Base-by-base conservation (phyloP, 164 flowering plant species). In the Warburgia ugandensis region DNA sequence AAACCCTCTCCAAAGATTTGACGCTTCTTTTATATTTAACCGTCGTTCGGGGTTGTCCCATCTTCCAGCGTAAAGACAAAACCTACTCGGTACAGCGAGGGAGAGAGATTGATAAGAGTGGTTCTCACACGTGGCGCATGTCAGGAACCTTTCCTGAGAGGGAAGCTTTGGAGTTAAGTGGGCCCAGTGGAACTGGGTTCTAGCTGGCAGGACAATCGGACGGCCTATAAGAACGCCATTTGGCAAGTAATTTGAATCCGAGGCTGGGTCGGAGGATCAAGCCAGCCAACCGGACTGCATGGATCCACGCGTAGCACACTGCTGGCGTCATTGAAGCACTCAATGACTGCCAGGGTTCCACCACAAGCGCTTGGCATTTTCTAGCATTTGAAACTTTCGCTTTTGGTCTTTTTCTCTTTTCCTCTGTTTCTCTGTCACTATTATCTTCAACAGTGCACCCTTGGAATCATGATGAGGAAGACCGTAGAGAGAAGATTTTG, bases 1-100 rank as follows among this genome's bases (percentile, higher is more conserved):
- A 39, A 14, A 16, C 19, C 25, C 10, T 11, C 13, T 11, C 23
- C 46, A 4, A 8, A 2, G 51, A 48, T 48, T 48, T 48, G 51
- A 48, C 25, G 51, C 51, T 30, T 45, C 37, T 19, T 31, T 30
- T 48, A n/a, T 7, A 19, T 30, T 16, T 22, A 23, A 35, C 50
- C 49, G 38, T 54, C 36, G 58, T 43, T 40, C 19, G 36, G 27
- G 47, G 38, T 54, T 54, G 58, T 54, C 58, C 58, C 39, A 54
- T 43, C 39, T 54, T 39, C 28, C 17, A 44, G 28, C 22, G 13
- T 54, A 43, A 54, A 54, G 48, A 54, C 58, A 43, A 54, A 43
- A 52, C 16, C 35, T 13, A 50, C 54, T 25, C 42, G 29, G 23
- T 26, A 33, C 38, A 3, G 6, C 38, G 25, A 23, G 32, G 14